phyloP scores from a whole-genome alignment of 2,329 filamentous ascomycete species.

The Fusarium secorum region DNA sequence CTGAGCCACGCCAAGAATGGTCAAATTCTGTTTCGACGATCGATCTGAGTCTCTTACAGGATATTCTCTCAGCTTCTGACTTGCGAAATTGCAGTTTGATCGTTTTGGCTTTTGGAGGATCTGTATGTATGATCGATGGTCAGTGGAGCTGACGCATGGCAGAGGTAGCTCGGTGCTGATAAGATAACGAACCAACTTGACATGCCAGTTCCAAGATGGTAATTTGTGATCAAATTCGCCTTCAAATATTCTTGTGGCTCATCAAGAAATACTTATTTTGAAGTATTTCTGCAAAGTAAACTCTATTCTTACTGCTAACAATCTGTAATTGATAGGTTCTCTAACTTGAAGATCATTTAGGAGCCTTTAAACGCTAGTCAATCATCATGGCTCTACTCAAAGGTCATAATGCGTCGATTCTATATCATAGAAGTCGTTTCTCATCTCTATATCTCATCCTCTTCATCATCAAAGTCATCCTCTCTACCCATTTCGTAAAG shows the following conservation, averaged over 20 bases:
- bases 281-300: neutral
- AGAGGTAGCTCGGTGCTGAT: constrained; percentile 32
- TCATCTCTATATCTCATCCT: constrained; percentile 78
- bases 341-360: neutral
- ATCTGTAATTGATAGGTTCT: too few species aligned
- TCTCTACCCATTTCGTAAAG: constrained; percentile 96
- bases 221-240: neutral
- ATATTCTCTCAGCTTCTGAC: neutral
- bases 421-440: neutral
- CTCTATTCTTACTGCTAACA: neutral
- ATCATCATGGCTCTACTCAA: neutral
- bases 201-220: constrained; percentile 3
- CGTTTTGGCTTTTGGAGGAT: neutral
- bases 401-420: neutral
- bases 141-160: constrained; percentile 27
- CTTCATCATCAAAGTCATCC: constrained; percentile 96
- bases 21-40: neutral
- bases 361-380: neutral
- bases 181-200: constrained; percentile 35
- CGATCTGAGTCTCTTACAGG: neutral
- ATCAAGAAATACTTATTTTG: neutral
- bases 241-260: neutral
- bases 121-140: constrained; percentile 9
- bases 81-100: neutral
- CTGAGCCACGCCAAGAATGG: neutral